Base-by-base conservation (phyloP, 2,329 filamentous ascomycete genomes). In the Penicillium sumatraense region DNA sequence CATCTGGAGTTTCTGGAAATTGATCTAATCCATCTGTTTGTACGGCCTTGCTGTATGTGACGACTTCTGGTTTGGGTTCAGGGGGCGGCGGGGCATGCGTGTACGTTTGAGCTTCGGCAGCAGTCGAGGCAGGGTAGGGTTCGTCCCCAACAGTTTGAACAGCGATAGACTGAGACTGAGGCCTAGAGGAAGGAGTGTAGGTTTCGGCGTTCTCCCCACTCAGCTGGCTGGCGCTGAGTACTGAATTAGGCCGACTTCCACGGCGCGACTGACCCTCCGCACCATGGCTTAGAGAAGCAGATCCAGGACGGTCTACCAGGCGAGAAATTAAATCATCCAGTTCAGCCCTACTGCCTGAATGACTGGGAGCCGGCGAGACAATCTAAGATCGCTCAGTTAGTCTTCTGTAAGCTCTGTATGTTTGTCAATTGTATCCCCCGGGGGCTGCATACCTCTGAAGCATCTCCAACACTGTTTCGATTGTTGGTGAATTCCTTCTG, bases 31-130 rank as follows among this genome's bases (percentile, higher is more conserved):
- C 86, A 67, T 89, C 86, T 14, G 95, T 97, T 75, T 99, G 96
- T 20, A 98, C 92, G 53, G 88, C 93, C 78, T 97, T 98, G 81
- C 90, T 98, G 81, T 99, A 99, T 50, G 92, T 96, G 69, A 96
- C 92, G 56, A 96, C 82, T 74, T 99, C 95, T 61, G 78, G 78
- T 65, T 78, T 81, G 49, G 75, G 71, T 60, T 81, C 68, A 66
- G 72, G 69, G 62, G 68, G 53, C 9, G 62, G 89, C 86, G 52
- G 88, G 85, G 42, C 42, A 46, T 46, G 24, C n/a, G 26, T 29
- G 13, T 46, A 27, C 11, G 29, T 89, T 72, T 96, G 88, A 84
- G 29, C 89, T 73, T 96, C 93, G 75, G 89, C n/a, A n/a, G 92
- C 57, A n/a, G 95, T 84, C 29, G 90, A 92, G 16, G 87, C 86